These are phyloP conservation scores for Mantamonas sphyraenae DNA, from an alignment of 78 protist species.

Conservation along the genomic window DNA sequence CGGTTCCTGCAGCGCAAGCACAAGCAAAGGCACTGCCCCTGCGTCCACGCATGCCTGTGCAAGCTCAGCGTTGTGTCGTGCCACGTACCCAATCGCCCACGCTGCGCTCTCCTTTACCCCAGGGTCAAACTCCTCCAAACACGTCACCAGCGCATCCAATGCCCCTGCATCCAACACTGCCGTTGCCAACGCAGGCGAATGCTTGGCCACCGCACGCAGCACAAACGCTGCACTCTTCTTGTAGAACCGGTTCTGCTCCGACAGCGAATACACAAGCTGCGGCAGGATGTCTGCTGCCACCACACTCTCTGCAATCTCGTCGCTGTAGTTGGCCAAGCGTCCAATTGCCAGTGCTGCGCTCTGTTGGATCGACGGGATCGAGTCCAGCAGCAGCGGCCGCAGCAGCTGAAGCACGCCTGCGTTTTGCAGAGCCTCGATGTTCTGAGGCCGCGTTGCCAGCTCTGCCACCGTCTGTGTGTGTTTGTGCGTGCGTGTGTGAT, in stretches of 20 bases:
- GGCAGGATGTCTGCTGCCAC: constrained; percentile 77
- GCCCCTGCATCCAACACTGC: constrained; percentile 82
- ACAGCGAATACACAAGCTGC: constrained; percentile 72
- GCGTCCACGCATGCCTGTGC: constrained; percentile 73
- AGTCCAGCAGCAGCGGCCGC: constrained; percentile 76
- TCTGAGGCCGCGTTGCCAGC: constrained; percentile 68
- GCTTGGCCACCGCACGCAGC: constrained; percentile 75
- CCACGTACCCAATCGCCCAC: constrained; percentile 88
- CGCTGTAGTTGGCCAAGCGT: constrained; percentile 75
- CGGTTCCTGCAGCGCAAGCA: constrained; percentile 89
- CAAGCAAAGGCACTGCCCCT: constrained; percentile 78
- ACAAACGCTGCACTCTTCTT: constrained; percentile 87
- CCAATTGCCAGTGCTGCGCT: constrained; percentile 30
- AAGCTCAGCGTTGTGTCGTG: constrained; percentile 59
- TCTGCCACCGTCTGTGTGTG: constrained; percentile 81
- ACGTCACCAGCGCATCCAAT: constrained; percentile 61
- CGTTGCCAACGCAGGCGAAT: constrained; percentile 79
- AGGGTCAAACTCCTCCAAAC: constrained; percentile 87
- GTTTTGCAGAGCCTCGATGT: constrained; percentile 63
- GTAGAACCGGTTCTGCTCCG: constrained; percentile 72
- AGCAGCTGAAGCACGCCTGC: constrained; percentile 78
- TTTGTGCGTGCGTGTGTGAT: too few relatives aligned
- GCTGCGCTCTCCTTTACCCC: constrained; percentile 85
- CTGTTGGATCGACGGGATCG: constrained; percentile 72
- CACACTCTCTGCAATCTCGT: constrained; percentile 78